Conservation (phyloP, 306 rosid genomes). For the Hippophae tibetana region DNA sequence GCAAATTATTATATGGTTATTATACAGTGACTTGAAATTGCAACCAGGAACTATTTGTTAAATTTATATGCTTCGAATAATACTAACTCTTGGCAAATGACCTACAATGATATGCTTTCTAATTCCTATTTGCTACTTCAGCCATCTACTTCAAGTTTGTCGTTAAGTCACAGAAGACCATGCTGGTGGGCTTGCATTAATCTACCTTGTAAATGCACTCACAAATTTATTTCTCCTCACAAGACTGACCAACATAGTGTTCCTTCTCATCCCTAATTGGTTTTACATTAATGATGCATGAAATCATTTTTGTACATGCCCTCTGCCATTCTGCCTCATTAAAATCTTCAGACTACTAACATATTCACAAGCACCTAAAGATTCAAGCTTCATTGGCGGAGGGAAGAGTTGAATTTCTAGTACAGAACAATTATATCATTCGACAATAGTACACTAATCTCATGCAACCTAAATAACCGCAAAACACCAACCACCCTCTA, state of each 20-base stretch:
- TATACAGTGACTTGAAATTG: not conserved
- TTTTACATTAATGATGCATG: too few species aligned
- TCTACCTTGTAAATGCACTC: not conserved
- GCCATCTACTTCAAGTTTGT: not conserved
- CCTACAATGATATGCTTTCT: not conserved
- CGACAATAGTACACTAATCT: too few species aligned
- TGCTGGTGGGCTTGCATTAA: not conserved
- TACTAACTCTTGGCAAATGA: too few species aligned
- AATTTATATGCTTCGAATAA: not conserved
- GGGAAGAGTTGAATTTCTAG: too few species aligned
- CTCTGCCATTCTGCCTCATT: too few species aligned
- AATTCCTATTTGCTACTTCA: not conserved
- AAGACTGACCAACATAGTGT: not conserved
- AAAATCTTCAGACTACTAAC: too few species aligned
- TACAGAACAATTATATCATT: too few species aligned
- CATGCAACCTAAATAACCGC: too few species aligned
- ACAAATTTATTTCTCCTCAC: not conserved
- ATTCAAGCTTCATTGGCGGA: too few species aligned
- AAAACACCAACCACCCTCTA: too few species aligned
- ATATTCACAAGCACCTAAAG: too few species aligned
- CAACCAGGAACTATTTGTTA: not conserved
- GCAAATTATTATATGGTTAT: conserved; percentile 9
- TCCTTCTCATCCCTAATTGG: not conserved
- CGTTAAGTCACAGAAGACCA: not conserved
- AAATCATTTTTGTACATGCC: too few species aligned